These are phyloP conservation scores for Lactarius vividus DNA, from an alignment of 768 basidiomycete species.

Conservation along the genomic window DNA sequence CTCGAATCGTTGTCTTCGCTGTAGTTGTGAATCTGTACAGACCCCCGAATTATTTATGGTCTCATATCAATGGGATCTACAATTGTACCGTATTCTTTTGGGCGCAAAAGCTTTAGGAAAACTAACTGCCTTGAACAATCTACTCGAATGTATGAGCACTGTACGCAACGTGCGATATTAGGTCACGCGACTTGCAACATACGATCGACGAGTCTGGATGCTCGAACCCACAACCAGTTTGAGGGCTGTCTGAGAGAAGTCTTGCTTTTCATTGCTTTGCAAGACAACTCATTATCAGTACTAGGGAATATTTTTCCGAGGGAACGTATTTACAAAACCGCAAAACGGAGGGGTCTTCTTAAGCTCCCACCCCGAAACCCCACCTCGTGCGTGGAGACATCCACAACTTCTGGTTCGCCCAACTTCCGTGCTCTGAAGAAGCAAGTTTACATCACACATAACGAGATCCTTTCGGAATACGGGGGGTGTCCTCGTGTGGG, in stretches of 20 bases:
- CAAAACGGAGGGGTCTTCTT: too few relatives aligned
- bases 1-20: too few relatives aligned
- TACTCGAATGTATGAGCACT: too few relatives aligned
- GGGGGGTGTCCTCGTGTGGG: not conserved
- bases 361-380: too few relatives aligned
- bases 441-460: not conserved
- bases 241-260: not conserved
- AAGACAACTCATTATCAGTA: not conserved
- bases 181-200: slow-evolving; percentile 16
- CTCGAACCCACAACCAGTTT: slow-evolving; percentile 16
- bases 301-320: not conserved
- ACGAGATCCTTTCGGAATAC: not conserved
- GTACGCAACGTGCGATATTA: too few relatives aligned
- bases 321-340: not conserved
- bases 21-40: too few relatives aligned
- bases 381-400: slow-evolving; percentile 5
- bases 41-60: too few relatives aligned
- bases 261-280: not conserved
- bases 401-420: slow-evolving; percentile 17
- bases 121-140: too few relatives aligned
- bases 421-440: slow-evolving; percentile 16
- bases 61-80: too few relatives aligned
- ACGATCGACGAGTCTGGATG: slow-evolving; percentile 10
- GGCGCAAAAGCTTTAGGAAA: too few relatives aligned
- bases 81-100: too few relatives aligned